These are phyloP conservation scores for Pythium insidiosum DNA, from an alignment of 352 stramenopile genomes.

Conservation along the genomic window DNA sequence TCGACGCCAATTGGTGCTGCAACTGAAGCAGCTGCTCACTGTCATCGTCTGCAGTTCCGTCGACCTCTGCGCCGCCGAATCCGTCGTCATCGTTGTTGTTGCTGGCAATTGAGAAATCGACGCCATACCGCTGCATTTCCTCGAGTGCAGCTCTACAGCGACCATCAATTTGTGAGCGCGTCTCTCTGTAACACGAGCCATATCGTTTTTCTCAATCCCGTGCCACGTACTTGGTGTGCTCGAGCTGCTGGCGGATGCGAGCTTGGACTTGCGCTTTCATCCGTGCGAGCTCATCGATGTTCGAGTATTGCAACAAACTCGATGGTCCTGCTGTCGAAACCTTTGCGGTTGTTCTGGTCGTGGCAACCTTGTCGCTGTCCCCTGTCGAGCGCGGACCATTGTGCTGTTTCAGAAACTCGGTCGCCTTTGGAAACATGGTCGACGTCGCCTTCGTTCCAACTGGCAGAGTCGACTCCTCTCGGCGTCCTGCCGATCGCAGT, in stretches of 20 bases:
- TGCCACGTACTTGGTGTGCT: slow-evolving; percentile 47
- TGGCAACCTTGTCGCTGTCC: neutral
- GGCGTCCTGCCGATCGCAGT: no score
- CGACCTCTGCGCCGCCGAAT: no score
- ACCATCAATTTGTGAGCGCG: no score
- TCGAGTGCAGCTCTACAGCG: no score
- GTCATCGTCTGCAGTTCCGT: no score
- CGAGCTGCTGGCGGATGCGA: slow-evolving; percentile 38
- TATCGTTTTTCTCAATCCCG: no score
- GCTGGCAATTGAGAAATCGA: no score
- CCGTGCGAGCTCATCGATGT: slow-evolving; percentile 21
- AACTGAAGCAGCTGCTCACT: slow-evolving; percentile 13
- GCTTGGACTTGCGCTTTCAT: slow-evolving; percentile 29
- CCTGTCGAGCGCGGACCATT: no score
- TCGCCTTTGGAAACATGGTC: slow-evolving; percentile 2
- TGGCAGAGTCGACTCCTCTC: no score
- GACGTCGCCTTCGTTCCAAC: no score
- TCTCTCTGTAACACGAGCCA: no score
- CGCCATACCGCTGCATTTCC: no score
- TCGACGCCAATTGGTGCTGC: slow-evolving; percentile 12
- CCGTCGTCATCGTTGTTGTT: neutral
- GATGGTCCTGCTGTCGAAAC: neutral
- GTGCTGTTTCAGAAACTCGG: slow-evolving; percentile 8
- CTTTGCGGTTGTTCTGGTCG: neutral
- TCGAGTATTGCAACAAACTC: slow-evolving; percentile 12